A percentile compares a stretch with the other conserved stretches of the same genome.
phyloP scores from a whole-genome alignment of 1,284 basidiomycete genomes.

The Cryptococcus hybrid region DNA sequence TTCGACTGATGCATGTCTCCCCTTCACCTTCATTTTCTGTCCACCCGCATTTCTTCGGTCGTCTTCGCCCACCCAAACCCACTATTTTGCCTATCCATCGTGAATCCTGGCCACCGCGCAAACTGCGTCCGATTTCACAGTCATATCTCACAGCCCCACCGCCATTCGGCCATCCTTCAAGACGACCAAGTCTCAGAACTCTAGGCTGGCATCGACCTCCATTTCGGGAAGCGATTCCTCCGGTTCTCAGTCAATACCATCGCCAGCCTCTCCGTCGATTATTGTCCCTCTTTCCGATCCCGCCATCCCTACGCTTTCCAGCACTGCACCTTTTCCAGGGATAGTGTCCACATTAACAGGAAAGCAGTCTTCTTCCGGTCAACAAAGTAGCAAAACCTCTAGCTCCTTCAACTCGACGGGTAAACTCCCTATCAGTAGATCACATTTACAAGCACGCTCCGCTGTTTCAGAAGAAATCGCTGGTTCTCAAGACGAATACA shows the following conservation, averaged over 20 bases:
- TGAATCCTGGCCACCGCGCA: too few relatives aligned
- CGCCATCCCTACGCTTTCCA: neutral
- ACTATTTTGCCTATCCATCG: too few relatives aligned
- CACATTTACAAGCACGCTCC: neutral
- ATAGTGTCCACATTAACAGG: neutral
- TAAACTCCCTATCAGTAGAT: neutral
- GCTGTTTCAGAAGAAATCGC: too few relatives aligned
- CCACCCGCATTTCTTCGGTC: too few relatives aligned
- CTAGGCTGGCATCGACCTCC: neutral
- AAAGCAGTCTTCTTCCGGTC: neutral
- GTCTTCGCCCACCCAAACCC: too few relatives aligned
- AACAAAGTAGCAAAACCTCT: neutral
- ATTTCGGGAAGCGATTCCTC: constrained; percentile 1
- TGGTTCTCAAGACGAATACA: constrained; percentile 15
- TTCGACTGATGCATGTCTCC: too few relatives aligned
- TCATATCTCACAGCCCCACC: too few relatives aligned
- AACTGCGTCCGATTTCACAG: too few relatives aligned
- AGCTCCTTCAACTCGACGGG: neutral
- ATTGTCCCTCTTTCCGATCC: constrained; percentile 13
- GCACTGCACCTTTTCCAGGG: neutral
- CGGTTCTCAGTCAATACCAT: neutral
- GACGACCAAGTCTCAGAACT: too few relatives aligned
- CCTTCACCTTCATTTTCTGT: too few relatives aligned
- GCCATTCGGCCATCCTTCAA: too few relatives aligned
- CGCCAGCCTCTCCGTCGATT: constrained; percentile 12